Evolutionary conservation across 805 yeast species (phyloP), one percentile per base, ranked within the genome.

Genomic region (Jamesozyma rosinii): DNA sequence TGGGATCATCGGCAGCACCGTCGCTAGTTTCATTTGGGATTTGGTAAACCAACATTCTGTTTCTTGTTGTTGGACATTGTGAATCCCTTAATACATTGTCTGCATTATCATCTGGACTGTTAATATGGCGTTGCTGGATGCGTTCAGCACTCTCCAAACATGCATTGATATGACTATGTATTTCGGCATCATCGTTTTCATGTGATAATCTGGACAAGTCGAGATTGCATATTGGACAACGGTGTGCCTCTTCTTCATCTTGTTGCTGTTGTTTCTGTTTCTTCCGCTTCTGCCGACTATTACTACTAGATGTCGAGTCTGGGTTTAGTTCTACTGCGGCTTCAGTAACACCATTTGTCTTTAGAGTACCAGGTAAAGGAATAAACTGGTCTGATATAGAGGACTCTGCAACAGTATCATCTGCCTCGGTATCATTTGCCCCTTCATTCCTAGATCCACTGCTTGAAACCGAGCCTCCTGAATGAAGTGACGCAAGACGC

Each of bases 1-100:
- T 32, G 15, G 68, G 69, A 14, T 41, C 39, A 24, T 24, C 29
- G 11, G 6, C 11, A 14, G 37, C 41, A 11, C 21, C 31, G 14
- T 35, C 31, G 9, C 38, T 43, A 17, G 46, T 44, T 24, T 52
- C 5, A 18, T 55, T 49, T 13, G 44, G 64, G 2, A 71, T 51
- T 17, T 53, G 75, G 59, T 84, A 87, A 1, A 88, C 92, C 40
- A 92, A 68, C 97, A 92, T 89, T 46, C 95, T 72, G 59, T 89
- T 89, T 37, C 54, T 57, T 19, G 43, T 15, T 3, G 44, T 40
- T 3, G 50, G 50, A 10, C 37, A 31, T 8, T 9, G 3, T n/a
- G 11, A 15, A 17, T 4, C 11, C 15, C 5, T 20, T 24, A 22
- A 13, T 4, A 20, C n/a, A 20, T 34, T 35, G 13, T 35, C 35